These are phyloP conservation scores for Colletotrichum incanum DNA, from an alignment of 2,329 filamentous ascomycete species.

Conservation along the genomic window DNA sequence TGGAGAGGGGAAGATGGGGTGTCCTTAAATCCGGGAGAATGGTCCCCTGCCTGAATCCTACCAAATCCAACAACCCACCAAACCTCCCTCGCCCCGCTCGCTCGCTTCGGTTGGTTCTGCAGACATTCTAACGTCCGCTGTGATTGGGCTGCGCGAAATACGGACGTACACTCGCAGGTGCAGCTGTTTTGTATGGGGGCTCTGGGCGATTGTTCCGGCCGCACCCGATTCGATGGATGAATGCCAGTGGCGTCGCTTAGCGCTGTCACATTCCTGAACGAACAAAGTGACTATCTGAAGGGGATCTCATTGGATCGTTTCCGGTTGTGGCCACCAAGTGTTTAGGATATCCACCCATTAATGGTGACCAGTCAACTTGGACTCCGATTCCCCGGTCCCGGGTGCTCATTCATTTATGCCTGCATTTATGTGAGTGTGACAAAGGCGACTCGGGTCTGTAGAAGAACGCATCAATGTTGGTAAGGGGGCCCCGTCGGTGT, in stretches of 20 bases:
- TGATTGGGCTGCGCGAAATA: not conserved
- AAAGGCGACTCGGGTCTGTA: too few species aligned
- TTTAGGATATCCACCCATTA: not conserved
- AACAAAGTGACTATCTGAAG: not conserved
- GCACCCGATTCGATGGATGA: conserved; percentile 1
- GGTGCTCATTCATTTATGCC: not conserved
- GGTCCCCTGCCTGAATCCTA: not conserved
- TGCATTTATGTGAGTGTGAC: too few species aligned
- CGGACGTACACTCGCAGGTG: not conserved
- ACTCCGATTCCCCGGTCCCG: not conserved
- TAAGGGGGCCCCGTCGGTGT: too few species aligned
- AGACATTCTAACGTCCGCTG: not conserved
- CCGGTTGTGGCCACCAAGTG: not conserved
- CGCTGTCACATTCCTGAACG: not conserved
- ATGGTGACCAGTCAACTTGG: too few species aligned
- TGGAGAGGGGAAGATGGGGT: not conserved
- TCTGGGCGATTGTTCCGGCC: conserved; percentile 1
- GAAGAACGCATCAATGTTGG: too few species aligned
- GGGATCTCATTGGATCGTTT: not conserved
- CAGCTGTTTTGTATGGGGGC: not conserved
- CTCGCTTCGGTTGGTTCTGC: not conserved
- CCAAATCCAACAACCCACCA: too few species aligned
- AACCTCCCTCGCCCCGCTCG: not conserved
- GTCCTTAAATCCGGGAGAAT: not conserved
- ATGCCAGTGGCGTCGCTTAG: conserved; percentile 1